phyloP scores from a whole-genome alignment of 768 basidiomycete genomes.

The Tricholoma sp. region DNA sequence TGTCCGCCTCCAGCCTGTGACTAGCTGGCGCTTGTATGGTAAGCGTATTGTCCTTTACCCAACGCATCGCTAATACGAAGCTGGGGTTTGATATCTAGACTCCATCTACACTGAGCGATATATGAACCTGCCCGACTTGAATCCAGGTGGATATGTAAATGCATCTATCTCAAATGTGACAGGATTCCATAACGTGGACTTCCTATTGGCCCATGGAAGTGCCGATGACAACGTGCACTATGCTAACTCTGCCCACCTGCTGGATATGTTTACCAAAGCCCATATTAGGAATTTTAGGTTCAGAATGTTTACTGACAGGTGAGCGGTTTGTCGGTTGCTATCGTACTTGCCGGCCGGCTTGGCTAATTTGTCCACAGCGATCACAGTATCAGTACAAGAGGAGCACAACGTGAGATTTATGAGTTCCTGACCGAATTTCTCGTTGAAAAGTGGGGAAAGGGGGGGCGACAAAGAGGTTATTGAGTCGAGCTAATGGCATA shows the following conservation, averaged over 20 bases:
- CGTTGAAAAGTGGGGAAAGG: conserved; percentile 90
- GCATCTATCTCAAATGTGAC: conserved; percentile 86
- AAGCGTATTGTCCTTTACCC: conserved; percentile 17
- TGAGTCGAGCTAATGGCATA: conserved; percentile 17
- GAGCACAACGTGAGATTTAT: conserved; percentile 80
- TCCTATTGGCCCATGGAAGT: conserved; percentile 85
- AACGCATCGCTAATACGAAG: neutral
- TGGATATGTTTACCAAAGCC: conserved; percentile 87
- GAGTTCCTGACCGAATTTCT: conserved; percentile 84
- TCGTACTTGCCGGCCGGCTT: conserved; percentile 10
- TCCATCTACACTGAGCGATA: conserved; percentile 97
- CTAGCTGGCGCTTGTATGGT: conserved; percentile 83
- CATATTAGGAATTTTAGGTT: conserved; percentile 75
- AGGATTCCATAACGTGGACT: conserved; percentile 78
- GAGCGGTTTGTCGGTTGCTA: conserved; percentile 21
- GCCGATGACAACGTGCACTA: conserved; percentile 98
- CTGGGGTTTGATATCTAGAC: conserved; percentile 40
- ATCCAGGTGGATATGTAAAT: conserved; percentile 84
- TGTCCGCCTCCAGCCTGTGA: conserved; percentile 58
- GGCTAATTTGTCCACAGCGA: conserved; percentile 46
- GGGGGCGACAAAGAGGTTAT: conserved; percentile 61
- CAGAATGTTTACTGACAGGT: conserved; percentile 98
- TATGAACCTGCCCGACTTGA: conserved; percentile 79
- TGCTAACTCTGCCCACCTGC: conserved; percentile 81
- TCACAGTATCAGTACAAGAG: conserved; percentile 68